Conservation (phyloP, 805 yeast species). For the Cyberlindnera veronae region DNA sequence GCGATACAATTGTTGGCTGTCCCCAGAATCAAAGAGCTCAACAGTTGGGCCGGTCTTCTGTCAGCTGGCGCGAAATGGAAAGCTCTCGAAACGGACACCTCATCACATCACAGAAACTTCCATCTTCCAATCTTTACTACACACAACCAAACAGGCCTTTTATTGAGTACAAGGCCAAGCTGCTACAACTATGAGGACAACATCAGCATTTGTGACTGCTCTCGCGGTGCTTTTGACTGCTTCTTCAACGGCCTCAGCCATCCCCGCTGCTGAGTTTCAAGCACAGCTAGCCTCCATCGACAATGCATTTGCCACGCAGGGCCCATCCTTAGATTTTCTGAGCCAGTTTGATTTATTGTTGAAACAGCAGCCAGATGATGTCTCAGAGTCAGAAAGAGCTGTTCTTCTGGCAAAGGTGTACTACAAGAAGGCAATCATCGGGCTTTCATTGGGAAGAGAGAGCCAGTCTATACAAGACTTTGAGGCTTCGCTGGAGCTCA, state of each 20-base stretch:
- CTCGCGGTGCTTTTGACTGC: conserved; percentile 5
- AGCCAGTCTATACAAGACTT: conserved; percentile 51
- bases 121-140: no score
- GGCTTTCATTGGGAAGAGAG: conserved; percentile 53
- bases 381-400: conserved; percentile 8
- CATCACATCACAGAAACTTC: no score
- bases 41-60: no score
- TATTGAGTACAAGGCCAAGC: no score
- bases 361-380: conserved; percentile 9
- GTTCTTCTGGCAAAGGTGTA: conserved; percentile 39
- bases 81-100: no score
- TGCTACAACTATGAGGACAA: conserved; percentile 10
- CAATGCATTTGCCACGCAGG: conserved; percentile 12
- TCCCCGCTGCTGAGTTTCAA: conserved; percentile 12
- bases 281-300: conserved; percentile 17
- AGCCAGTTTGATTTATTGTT: conserved; percentile 20
- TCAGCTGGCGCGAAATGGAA: no score
- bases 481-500: conserved; percentile 41
- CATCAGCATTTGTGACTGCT: neutral
- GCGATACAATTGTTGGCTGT: no score
- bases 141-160: no score
- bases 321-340: conserved; percentile 23
- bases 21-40: no score
- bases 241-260: conserved; percentile 1
- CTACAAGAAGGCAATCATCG: conserved; percentile 60